phyloP scores from a whole-genome alignment of 352 stramenopile species.

The Phytophthora capsici region DNA sequence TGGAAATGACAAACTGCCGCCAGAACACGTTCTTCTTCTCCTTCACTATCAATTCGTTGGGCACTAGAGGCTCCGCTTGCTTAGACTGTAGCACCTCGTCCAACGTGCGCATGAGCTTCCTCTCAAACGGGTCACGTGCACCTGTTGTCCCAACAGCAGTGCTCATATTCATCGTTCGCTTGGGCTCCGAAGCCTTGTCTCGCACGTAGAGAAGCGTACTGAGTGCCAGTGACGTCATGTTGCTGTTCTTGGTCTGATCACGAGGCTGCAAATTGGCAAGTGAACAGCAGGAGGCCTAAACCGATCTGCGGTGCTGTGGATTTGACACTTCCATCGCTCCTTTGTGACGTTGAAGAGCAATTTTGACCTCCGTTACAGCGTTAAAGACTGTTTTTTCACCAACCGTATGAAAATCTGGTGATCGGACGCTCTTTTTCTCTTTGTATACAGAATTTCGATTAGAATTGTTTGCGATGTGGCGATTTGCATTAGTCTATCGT shows the following conservation, averaged over 20 bases:
- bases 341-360: conserved; percentile 2
- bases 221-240: conserved; percentile 9
- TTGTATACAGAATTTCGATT: not conserved
- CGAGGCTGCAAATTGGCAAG: conserved; percentile 7
- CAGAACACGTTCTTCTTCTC: conserved; percentile 13
- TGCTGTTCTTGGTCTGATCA: not conserved
- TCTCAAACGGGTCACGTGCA: not conserved
- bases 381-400: not conserved
- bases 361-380: not conserved
- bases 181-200: conserved; percentile 5
- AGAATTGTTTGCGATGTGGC: not conserved
- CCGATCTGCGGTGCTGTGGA: not conserved
- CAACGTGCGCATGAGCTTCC: conserved; percentile 2
- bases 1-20: conserved; percentile 19
- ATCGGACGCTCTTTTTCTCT: not conserved
- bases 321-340: conserved; percentile 3
- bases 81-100: conserved; percentile 1
- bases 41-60: conserved; percentile 4
- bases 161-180: not conserved
- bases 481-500: conserved; percentile 3
- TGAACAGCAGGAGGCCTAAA: not conserved
- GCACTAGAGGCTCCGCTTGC: not conserved
- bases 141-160: not conserved
- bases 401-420: not conserved
- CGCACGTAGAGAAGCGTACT: conserved; percentile 22